Percentiles rank a stretch among this genome's conserved stretches.
phyloP scores from a whole-genome alignment of 176 grass and related monocot species.

The Oryza meyeriana region DNA sequence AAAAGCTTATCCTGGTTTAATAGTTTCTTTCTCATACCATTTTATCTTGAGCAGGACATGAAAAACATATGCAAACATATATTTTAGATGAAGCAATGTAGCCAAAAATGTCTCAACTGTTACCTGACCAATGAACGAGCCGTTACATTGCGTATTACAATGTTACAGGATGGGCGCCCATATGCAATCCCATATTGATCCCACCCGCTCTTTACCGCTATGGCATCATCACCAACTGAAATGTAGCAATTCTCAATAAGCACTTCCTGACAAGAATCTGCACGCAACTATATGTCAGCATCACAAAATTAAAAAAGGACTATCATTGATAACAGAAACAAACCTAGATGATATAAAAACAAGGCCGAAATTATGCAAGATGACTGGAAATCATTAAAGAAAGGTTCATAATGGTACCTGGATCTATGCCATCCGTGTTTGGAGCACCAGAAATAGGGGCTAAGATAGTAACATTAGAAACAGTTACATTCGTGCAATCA shows the following conservation, averaged over 20 bases:
- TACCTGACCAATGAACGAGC: constrained; percentile 83
- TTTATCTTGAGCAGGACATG: constrained; percentile 10
- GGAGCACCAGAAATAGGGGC: constrained; percentile 84
- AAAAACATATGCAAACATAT: constrained; percentile 5
- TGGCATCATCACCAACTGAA: constrained; percentile 90
- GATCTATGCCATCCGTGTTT: constrained; percentile 98
- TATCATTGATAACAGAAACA: not conserved
- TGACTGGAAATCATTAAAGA: not conserved
- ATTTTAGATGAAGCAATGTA: constrained; percentile 22
- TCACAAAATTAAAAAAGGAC: not conserved
- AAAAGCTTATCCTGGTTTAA: not conserved
- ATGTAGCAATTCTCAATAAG: constrained; percentile 99
- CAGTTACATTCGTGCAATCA: constrained; percentile 91
- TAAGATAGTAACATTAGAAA: constrained; percentile 86
- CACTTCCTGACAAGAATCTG: constrained; percentile 91
- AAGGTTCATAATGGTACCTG: constrained; percentile 57
- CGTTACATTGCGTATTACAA: constrained; percentile 70
- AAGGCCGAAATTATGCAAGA: not conserved
- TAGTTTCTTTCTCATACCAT: not conserved
- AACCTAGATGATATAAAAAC: not conserved
- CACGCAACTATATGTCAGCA: constrained; percentile 23
- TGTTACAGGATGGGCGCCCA: constrained; percentile 72
- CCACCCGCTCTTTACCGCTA: constrained; percentile 95
- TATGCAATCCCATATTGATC: constrained; percentile 96
- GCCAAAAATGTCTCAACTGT: constrained; percentile 1